These are phyloP conservation scores for Podila minutissima DNA, from an alignment of 192 early-diverging fungal genomes.

Conservation along the genomic window DNA sequence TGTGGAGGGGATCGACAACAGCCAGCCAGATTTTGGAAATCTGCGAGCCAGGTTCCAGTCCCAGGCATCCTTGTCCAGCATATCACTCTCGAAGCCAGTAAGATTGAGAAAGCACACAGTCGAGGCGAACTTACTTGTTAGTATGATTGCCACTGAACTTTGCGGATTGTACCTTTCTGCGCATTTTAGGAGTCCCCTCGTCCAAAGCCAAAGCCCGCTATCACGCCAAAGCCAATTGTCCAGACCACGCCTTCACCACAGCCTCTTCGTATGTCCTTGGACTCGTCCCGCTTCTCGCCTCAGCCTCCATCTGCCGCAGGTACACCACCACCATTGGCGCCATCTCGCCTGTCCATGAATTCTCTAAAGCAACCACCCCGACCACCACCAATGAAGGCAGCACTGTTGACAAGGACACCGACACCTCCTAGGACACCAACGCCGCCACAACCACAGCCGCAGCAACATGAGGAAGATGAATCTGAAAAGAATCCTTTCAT, in stretches of 20 bases:
- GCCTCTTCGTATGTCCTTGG: constrained; percentile 21
- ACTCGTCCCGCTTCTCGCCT: constrained; percentile 11
- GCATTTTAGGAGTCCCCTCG: constrained; percentile 22
- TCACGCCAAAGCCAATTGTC: constrained; percentile 18
- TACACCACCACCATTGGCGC: neutral
- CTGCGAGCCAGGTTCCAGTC: constrained; percentile 49
- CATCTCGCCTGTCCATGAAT: neutral
- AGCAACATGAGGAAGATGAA: constrained; percentile 6
- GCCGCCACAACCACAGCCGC: constrained; percentile 1
- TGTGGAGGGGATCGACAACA: constrained; percentile 29
- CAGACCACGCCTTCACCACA: neutral
- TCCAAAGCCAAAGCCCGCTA: constrained; percentile 17
- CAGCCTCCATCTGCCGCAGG: constrained; percentile 5
- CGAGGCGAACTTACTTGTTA: no score
- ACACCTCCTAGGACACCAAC: constrained; percentile 41
- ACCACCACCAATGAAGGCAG: constrained; percentile 13
- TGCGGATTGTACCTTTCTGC: neutral
- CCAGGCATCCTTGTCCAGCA: constrained; percentile 17
- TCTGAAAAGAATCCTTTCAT: constrained; percentile 40
- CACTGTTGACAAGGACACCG: constrained; percentile 8
- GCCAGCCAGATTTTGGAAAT: constrained; percentile 40
- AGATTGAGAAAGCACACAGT: neutral
- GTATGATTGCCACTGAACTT: neutral
- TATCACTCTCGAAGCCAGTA: constrained; percentile 20
- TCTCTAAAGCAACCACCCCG: constrained; percentile 9